These are phyloP conservation scores for Tuber magnatum DNA, from an alignment of 495 filamentous ascomycete species.

Conservation along the genomic window DNA sequence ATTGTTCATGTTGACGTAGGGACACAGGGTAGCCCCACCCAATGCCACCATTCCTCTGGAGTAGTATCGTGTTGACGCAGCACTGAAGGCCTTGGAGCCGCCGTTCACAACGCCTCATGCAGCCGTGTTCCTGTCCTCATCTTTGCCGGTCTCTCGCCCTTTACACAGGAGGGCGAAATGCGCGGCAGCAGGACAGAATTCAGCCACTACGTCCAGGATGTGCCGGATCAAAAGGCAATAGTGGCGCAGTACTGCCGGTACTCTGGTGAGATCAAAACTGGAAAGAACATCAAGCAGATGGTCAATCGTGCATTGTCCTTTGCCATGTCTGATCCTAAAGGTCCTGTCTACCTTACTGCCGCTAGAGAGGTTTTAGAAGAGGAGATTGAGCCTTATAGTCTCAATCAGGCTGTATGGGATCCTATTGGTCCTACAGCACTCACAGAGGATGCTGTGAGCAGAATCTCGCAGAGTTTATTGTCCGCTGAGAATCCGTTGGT, in stretches of 20 bases:
- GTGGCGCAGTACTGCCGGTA: slow-evolving; percentile 93
- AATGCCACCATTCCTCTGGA: background rate
- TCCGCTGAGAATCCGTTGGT: slow-evolving; percentile 68
- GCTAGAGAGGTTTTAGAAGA: slow-evolving; percentile 89
- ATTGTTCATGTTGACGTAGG: slow-evolving; percentile 96
- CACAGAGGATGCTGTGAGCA: slow-evolving; percentile 55
- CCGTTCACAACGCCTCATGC: slow-evolving; percentile 83
- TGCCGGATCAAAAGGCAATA: slow-evolving; percentile 90
- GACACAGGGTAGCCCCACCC: slow-evolving; percentile 58
- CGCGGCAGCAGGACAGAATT: slow-evolving; percentile 84
- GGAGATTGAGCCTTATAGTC: slow-evolving; percentile 71
- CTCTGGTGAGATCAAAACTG: slow-evolving; percentile 78
- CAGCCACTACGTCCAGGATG: slow-evolving; percentile 97
- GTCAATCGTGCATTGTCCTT: slow-evolving; percentile 86
- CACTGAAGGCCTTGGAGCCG: slow-evolving; percentile 56
- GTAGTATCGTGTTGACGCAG: background rate
- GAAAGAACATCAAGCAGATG: slow-evolving; percentile 92
- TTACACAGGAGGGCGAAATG: slow-evolving; percentile 85
- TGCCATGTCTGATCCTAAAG: slow-evolving; percentile 70
- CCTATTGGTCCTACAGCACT: slow-evolving; percentile 70
- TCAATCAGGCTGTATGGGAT: slow-evolving; percentile 69
- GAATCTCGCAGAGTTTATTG: slow-evolving; percentile 64
- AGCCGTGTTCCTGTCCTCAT: slow-evolving; percentile 82
- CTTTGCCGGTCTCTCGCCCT: slow-evolving; percentile 84
- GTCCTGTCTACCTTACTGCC: slow-evolving; percentile 78